Evolutionary conservation across 2,329 filamentous ascomycete genomes (phyloP).

Genomic region (Trichoderma sp.): DNA sequence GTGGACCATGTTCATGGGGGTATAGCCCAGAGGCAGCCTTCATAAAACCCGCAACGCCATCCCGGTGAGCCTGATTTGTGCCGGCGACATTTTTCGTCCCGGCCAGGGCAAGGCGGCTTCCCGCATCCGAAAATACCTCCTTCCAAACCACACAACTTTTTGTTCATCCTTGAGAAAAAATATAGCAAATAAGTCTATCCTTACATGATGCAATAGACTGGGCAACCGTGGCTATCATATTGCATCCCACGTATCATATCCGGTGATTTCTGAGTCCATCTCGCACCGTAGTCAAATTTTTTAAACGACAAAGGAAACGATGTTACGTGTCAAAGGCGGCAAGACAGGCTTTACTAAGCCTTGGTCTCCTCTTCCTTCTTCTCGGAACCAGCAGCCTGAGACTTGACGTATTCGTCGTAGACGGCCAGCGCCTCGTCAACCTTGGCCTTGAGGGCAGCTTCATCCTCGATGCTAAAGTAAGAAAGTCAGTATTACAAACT

Average conservation of each 20-base stretch:
- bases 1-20: constrained; percentile 35
- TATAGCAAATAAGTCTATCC: constrained; percentile 42
- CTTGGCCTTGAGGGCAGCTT: constrained; percentile 85
- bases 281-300: constrained; percentile 16
- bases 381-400: constrained; percentile 51
- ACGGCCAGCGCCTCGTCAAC: constrained; percentile 96
- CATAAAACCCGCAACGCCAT: constrained; percentile 43
- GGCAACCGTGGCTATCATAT: constrained; percentile 29
- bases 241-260: constrained; percentile 21
- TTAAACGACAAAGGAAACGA: constrained; percentile 32
- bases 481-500: constrained; percentile 16
- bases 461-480: constrained; percentile 75
- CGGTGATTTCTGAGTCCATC: constrained; percentile 3
- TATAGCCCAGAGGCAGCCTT: constrained; percentile 42
- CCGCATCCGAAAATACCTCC: constrained; percentile 21
- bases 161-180: constrained; percentile 36
- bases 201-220: constrained; percentile 36
- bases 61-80: constrained; percentile 27
- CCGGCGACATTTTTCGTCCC: constrained; percentile 5
- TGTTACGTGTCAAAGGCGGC: constrained; percentile 20
- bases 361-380: constrained; percentile 50
- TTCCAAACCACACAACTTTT: constrained; percentile 35
- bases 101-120: constrained; percentile 11
- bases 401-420: constrained; percentile 98
- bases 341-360: constrained; percentile 32